Conservation (phyloP, 1,139 yeast genomes). For the Candida sp. region DNA sequence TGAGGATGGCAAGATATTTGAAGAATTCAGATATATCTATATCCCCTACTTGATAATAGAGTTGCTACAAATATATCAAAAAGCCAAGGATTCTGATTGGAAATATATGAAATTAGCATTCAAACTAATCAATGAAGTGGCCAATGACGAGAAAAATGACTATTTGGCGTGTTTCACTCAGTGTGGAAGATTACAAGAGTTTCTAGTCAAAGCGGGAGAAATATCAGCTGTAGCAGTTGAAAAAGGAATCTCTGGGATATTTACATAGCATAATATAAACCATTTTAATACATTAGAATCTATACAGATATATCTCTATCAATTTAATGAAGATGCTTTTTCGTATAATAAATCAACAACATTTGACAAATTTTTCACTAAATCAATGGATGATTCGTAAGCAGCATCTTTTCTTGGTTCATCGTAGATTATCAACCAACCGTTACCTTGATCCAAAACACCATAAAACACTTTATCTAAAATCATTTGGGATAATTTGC, state of each 20-base stretch:
- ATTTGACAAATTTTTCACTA: conserved; percentile 80
- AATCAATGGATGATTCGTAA: conserved; percentile 83
- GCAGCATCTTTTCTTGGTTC: conserved; percentile 88
- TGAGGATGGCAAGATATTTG: conserved; percentile 36
- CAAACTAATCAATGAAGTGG: conserved; percentile 49
- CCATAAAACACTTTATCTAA: conserved; percentile 93
- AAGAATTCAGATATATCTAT: conserved; percentile 58
- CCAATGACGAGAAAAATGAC: conserved; percentile 40
- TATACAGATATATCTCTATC: too few relatives aligned
- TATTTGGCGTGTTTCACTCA: conserved; percentile 49
- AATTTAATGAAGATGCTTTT: conserved; percentile 81
- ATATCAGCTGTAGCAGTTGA: conserved; percentile 49
- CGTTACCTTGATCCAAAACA: conserved; percentile 96
- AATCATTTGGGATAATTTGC: conserved; percentile 94
- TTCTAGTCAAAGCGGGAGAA: conserved; percentile 56
- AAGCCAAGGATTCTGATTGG: conserved; percentile 36
- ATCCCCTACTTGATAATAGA: conserved; percentile 73
- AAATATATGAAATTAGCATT: conserved; percentile 51
- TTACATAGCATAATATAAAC: too few relatives aligned
- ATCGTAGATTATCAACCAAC: conserved; percentile 91
- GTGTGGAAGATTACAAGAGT: conserved; percentile 62
- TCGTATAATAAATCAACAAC: conserved; percentile 93
- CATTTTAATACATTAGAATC: too few relatives aligned
- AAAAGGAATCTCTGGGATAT: conserved; percentile 29
- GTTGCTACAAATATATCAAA: conserved; percentile 51